phyloP scores from a whole-genome alignment of 257 asterid genomes.

The Striga asiatica region DNA sequence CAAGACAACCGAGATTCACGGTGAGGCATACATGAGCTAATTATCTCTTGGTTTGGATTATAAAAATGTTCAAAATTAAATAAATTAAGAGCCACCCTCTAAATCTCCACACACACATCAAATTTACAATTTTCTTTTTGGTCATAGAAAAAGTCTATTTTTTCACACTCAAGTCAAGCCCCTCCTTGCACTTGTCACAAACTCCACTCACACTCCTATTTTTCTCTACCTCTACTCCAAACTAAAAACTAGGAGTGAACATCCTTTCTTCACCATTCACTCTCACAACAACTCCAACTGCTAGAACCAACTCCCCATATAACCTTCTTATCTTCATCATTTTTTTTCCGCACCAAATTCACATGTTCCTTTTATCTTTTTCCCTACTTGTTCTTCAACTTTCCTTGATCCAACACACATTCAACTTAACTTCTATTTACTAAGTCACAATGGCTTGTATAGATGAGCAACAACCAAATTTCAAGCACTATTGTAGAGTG shows the following conservation, averaged over 20 bases:
- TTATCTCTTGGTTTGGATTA: slow-evolving; percentile 1
- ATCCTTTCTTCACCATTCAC: slow-evolving; percentile 33
- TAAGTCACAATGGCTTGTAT: slow-evolving; percentile 33
- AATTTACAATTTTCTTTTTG: too few relatives aligned
- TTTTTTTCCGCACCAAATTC: neutral
- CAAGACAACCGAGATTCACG: slow-evolving; percentile 9
- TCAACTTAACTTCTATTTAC: neutral
- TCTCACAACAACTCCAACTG: slow-evolving; percentile 40
- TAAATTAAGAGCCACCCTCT: slow-evolving; percentile 11
- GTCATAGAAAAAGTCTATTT: slow-evolving; percentile 22
- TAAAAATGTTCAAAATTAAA: slow-evolving; percentile 17
- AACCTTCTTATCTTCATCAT: neutral
- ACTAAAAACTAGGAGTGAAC: slow-evolving; percentile 61
- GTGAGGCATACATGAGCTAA: slow-evolving; percentile 7
- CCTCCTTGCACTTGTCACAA: slow-evolving; percentile 63
- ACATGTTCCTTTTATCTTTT: neutral
- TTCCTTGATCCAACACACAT: neutral
- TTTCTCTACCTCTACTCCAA: slow-evolving; percentile 33
- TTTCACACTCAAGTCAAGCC: slow-evolving; percentile 12
- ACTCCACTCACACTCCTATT: slow-evolving; percentile 42
- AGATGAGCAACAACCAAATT: slow-evolving; percentile 44
- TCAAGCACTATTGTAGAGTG: slow-evolving; percentile 74
- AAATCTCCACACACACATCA: slow-evolving; percentile 11
- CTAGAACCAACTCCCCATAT: slow-evolving; percentile 30
- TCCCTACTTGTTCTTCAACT: neutral